Evolutionary conservation across 306 rosid genomes (phyloP).

Genomic region (barrel medic (Medicago truncatula)): DNA sequence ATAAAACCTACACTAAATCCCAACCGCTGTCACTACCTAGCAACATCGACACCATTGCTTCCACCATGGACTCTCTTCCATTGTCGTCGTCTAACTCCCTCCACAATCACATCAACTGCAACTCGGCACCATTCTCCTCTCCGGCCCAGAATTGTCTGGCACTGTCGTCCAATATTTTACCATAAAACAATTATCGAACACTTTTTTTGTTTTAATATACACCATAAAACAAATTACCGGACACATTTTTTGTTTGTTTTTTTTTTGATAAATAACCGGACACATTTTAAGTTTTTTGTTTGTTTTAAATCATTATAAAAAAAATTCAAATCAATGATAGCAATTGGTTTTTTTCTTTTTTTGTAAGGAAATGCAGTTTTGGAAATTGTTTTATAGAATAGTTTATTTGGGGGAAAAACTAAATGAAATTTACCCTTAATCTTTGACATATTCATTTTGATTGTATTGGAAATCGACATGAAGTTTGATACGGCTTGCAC

Average conservation of each 20-base stretch:
- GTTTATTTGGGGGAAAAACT: too few species aligned
- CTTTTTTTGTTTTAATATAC: too few species aligned
- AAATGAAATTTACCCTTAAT: too few species aligned
- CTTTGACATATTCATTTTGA: conserved; percentile 13
- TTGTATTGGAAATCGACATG: conserved; percentile 16
- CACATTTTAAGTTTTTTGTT: too few species aligned
- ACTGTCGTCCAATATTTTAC: neutral
- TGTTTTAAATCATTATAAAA: too few species aligned
- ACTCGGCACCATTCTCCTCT: neutral
- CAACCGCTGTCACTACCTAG: neutral
- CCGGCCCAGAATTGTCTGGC: neutral
- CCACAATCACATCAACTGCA: neutral
- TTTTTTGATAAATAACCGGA: too few species aligned
- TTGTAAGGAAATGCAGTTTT: neutral
- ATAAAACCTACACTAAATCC: neutral
- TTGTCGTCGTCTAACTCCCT: neutral
- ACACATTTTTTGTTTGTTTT: neutral
- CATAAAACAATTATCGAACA: neutral
- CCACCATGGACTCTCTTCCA: neutral
- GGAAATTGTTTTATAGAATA: neutral
- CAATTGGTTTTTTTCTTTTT: neutral
- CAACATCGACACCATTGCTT: neutral
- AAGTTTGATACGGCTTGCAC: conserved; percentile 27
- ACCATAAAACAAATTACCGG: neutral
- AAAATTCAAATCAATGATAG: neutral